A percentile compares a stretch with the other conserved stretches of the same genome.
Conservation (phyloP, 148 eudicot genomes). For the Spergularia marina region DNA sequence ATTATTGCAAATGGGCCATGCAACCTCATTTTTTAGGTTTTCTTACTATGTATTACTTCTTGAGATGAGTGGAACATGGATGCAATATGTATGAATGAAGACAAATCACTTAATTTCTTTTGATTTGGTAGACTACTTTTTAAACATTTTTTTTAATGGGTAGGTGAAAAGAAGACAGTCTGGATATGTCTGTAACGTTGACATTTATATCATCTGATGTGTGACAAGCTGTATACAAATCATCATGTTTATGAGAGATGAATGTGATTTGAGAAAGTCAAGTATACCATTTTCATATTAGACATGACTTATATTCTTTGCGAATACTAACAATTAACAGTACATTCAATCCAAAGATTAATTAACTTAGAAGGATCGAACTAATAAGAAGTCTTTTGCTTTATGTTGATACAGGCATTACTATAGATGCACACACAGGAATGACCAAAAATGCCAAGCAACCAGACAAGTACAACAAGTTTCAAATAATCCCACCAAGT, state of each 20-base stretch:
- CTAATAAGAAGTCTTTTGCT: not conserved
- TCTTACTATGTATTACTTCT: not conserved
- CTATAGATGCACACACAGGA: slow-evolving; percentile 67
- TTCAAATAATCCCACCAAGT: slow-evolving; percentile 29
- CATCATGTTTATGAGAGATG: not conserved
- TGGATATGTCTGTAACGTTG: not conserved
- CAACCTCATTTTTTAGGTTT: too few relatives aligned
- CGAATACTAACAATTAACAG: too few relatives aligned
- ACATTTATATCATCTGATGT: not conserved
- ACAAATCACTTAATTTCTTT: too few relatives aligned
- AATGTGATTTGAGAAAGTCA: too few relatives aligned
- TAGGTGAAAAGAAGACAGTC: not conserved
- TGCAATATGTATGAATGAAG: too few relatives aligned
- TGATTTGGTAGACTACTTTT: too few relatives aligned
- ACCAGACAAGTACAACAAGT: slow-evolving; percentile 30
- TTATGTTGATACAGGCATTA: slow-evolving; percentile 45
- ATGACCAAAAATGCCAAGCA: slow-evolving; percentile 48
- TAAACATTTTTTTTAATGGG: not conserved
- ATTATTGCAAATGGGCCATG: too few relatives aligned
- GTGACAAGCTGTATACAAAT: not conserved
- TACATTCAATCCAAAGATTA: too few relatives aligned
- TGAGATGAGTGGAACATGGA: not conserved
- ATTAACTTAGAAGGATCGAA: not conserved
- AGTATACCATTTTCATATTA: too few relatives aligned
- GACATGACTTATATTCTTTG: too few relatives aligned